Percentiles rank a stretch among this genome's conserved stretches.
These are phyloP conservation scores for Omphalea diandra DNA, from an alignment of 441 rosid species.

Conservation along the genomic window DNA sequence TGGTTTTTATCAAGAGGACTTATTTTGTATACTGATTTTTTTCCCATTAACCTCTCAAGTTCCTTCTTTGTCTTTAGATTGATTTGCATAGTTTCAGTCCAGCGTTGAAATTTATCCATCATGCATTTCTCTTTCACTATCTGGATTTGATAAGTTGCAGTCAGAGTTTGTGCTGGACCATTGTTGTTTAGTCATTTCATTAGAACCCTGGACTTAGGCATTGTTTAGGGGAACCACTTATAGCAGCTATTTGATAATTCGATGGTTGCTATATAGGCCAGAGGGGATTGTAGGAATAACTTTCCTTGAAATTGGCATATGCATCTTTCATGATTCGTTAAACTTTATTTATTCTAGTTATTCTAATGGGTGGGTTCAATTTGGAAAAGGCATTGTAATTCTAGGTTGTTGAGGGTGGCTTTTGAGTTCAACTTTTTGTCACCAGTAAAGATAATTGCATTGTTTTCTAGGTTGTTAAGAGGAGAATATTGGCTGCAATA, in stretches of 20 bases:
- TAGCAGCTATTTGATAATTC: background rate
- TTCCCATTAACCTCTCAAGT: no score
- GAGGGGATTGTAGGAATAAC: background rate
- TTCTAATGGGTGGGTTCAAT: background rate
- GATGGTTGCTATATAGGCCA: background rate
- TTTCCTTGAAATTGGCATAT: background rate
- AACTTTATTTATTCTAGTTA: background rate
- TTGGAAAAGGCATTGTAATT: no score
- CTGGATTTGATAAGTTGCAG: no score
- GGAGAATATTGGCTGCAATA: background rate
- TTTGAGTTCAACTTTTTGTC: background rate
- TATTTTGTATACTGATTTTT: no score
- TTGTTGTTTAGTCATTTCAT: no score
- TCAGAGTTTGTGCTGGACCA: no score
- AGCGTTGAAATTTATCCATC: no score
- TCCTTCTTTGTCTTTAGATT: no score
- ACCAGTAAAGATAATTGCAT: background rate
- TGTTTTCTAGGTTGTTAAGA: background rate
- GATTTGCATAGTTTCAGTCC: no score
- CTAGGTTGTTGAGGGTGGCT: background rate
- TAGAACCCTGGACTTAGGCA: no score
- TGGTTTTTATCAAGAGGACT: no score
- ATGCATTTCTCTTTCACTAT: no score
- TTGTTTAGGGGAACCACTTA: background rate
- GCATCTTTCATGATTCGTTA: background rate